Conservation (phyloP, 441 rosid genomes). For the Gossypium lobatum region DNA sequence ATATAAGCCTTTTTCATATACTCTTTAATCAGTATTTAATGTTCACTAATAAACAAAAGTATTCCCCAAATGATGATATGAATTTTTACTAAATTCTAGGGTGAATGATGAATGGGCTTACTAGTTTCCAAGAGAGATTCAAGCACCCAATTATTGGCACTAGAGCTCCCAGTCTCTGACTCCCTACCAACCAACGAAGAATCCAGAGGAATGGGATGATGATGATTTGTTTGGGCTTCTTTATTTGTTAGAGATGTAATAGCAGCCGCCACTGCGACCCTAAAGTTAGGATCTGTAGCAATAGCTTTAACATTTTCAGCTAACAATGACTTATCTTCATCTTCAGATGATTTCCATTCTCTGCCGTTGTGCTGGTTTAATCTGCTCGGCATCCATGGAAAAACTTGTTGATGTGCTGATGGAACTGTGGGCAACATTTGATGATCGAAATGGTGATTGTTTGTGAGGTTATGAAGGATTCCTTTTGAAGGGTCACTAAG, state of each 20-base stretch:
- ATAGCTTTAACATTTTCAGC: slow-evolving; percentile 26
- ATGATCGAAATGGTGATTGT: slow-evolving; percentile 6
- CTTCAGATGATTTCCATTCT: not conserved
- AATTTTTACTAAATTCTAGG: not conserved
- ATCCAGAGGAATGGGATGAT: not conserved
- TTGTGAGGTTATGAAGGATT: slow-evolving; percentile 42
- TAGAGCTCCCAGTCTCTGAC: slow-evolving; percentile 14
- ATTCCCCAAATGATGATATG: not conserved
- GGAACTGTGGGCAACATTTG: not conserved
- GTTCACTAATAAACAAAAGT: not conserved
- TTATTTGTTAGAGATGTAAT: slow-evolving; percentile 38
- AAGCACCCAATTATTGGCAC: slow-evolving; percentile 25
- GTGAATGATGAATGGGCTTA: slow-evolving; percentile 17
- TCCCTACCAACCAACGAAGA: not conserved
- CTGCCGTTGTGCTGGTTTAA: not conserved
- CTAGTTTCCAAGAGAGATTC: slow-evolving; percentile 24
- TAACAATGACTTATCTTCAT: not conserved
- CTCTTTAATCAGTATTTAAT: not conserved
- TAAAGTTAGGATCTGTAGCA: slow-evolving; percentile 49
- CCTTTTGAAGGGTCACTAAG: slow-evolving; percentile 39
- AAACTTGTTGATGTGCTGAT: slow-evolving; percentile 9
- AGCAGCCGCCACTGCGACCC: slow-evolving; percentile 54
- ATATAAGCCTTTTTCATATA: not conserved
- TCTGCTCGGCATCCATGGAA: slow-evolving; percentile 24
- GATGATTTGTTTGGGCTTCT: slow-evolving; percentile 13